A percentile compares a stretch with the other conserved stretches of the same genome.
Evolutionary conservation across 305 asterid species (phyloP).

Genomic region (Caryopteris hybrid): DNA sequence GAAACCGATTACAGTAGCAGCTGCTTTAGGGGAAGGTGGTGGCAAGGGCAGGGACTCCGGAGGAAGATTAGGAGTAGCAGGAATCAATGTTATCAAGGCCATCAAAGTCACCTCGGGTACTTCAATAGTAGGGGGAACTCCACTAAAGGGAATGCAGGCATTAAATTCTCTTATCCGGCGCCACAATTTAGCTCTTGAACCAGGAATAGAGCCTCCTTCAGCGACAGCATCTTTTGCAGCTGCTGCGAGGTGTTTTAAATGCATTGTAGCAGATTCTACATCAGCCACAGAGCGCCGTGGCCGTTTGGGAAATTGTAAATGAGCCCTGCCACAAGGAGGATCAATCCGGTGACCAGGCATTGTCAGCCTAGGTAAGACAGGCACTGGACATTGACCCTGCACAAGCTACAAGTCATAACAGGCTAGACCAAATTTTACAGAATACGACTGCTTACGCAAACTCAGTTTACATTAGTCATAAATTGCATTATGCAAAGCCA

Average conservation of each 20-base stretch:
- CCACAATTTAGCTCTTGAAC: constrained; percentile 99
- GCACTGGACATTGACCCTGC: constrained; percentile 94
- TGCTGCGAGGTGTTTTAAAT: constrained; percentile 93
- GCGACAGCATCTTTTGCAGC: constrained; percentile 98
- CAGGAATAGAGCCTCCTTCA: constrained; percentile 99
- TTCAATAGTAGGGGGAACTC: constrained; percentile 84
- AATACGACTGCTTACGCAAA: not conserved
- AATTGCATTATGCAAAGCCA: constrained; percentile 9
- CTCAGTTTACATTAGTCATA: constrained; percentile 14
- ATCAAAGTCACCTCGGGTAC: constrained; percentile 98
- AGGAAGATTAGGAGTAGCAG: constrained; percentile 94
- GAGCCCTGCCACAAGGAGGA: constrained; percentile 97
- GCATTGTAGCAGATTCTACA: constrained; percentile 75
- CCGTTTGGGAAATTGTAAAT: constrained; percentile 44
- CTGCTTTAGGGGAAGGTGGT: constrained; percentile 99
- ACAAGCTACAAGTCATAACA: constrained; percentile 30
- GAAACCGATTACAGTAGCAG: constrained; percentile 97
- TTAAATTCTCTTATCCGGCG: constrained; percentile 97
- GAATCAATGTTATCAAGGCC: constrained; percentile 98
- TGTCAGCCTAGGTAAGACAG: constrained; percentile 89
- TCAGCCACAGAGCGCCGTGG: constrained; percentile 55
- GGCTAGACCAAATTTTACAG: constrained; percentile 8
- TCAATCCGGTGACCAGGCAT: constrained; percentile 99
- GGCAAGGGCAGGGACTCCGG: constrained; percentile 97
- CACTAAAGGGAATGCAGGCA: constrained; percentile 88